Percentiles rank a stretch among this genome's conserved stretches.
Evolutionary conservation across 1,284 basidiomycete species (phyloP).

Genomic region (Mycosarcoma mackinlayi): DNA sequence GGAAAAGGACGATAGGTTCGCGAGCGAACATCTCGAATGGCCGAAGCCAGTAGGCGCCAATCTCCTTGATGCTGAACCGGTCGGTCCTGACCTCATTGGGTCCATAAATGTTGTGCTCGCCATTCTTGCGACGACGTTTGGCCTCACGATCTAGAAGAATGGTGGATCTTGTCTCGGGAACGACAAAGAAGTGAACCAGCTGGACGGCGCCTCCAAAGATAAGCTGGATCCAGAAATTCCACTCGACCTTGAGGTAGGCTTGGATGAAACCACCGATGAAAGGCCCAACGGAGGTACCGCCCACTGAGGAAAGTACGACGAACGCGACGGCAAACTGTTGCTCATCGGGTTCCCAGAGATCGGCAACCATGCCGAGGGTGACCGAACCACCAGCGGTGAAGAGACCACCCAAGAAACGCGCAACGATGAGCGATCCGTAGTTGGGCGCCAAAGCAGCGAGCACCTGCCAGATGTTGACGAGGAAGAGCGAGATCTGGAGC

Average conservation of each 20-base stretch:
- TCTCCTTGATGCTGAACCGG: conserved; percentile 67
- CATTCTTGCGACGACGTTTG: conserved; percentile 67
- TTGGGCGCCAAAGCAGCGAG: conserved; percentile 65
- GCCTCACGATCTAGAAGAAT: conserved; percentile 69
- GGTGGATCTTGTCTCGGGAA: conserved; percentile 70
- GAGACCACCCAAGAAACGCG: conserved; percentile 67
- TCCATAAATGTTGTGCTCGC: conserved; percentile 68
- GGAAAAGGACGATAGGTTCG: conserved; percentile 70
- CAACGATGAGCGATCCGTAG: conserved; percentile 64
- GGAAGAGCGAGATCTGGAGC: conserved; percentile 61
- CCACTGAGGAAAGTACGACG: conserved; percentile 67
- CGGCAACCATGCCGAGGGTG: conserved; percentile 70
- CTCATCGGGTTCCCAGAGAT: conserved; percentile 66
- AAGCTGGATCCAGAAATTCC: conserved; percentile 70
- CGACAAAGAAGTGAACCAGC: conserved; percentile 68
- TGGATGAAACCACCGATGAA: conserved; percentile 62
- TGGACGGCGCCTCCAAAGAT: conserved; percentile 69
- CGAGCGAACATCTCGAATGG: conserved; percentile 68
- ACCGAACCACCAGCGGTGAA: conserved; percentile 69
- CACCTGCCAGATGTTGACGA: conserved; percentile 68
- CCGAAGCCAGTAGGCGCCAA: conserved; percentile 67
- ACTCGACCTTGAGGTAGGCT: conserved; percentile 46
- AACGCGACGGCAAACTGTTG: conserved; percentile 67
- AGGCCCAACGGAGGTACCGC: conserved; percentile 64
- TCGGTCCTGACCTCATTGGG: conserved; percentile 69